These are phyloP conservation scores for Globisporangium cederbergense DNA, from an alignment of 352 stramenopile genomes.

Conservation along the genomic window DNA sequence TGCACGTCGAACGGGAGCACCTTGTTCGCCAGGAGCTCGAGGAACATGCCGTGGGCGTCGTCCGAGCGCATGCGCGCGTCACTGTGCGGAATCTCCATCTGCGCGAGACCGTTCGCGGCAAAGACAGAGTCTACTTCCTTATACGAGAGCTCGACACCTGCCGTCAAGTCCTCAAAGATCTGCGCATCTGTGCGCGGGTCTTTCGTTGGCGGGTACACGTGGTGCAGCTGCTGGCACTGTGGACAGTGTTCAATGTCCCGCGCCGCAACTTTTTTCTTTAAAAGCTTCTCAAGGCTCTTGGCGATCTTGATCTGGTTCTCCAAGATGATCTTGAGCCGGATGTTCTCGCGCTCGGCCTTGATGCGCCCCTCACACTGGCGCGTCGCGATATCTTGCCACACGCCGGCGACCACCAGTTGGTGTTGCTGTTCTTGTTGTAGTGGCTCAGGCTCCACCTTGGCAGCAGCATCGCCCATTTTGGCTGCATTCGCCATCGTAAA, in stretches of 20 bases:
- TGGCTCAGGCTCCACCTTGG: background rate
- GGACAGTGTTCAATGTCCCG: conserved; percentile 11
- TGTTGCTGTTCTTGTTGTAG: background rate
- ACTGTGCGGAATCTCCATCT: conserved; percentile 7
- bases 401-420: conserved; percentile 19
- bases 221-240: conserved; percentile 21
- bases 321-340: conserved; percentile 43
- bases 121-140: conserved; percentile 35
- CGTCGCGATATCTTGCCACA: conserved; percentile 20
- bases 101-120: conserved; percentile 12
- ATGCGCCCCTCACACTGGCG: conserved; percentile 25
- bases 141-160: conserved; percentile 34
- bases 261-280: conserved; percentile 24
- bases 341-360: conserved; percentile 56
- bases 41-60: conserved; percentile 15
- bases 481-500: background rate
- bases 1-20: conserved; percentile 39
- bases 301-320: conserved; percentile 64
- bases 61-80: conserved; percentile 12
- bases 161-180: conserved; percentile 32
- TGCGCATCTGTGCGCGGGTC: conserved; percentile 23
- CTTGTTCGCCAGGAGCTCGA: conserved; percentile 42
- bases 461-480: background rate
- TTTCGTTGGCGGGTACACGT: conserved; percentile 23
- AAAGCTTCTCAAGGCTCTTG: conserved; percentile 41